Conservation (phyloP, 163 green algal genomes). For the Trebouxiophyceae sp. region DNA sequence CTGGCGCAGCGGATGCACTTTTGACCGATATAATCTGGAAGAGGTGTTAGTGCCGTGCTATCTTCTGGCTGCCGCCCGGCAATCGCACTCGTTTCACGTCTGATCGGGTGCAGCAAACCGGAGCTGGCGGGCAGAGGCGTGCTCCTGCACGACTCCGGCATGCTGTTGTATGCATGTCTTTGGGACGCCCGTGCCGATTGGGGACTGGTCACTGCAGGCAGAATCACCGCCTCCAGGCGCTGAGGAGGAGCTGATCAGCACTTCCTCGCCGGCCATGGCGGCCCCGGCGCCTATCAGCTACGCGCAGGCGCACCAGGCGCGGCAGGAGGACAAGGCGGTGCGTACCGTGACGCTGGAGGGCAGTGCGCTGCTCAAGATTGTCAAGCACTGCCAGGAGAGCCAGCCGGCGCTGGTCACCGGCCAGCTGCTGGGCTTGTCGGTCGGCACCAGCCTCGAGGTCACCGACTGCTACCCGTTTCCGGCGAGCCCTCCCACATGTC, state of each 20-base stretch:
- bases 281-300: slow-evolving; percentile 14
- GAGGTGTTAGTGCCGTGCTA: too few species aligned
- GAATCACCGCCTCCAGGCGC: not conserved
- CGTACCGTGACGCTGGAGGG: slow-evolving; percentile 80
- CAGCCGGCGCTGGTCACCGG: slow-evolving; percentile 73
- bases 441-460: slow-evolving; percentile 91
- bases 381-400: slow-evolving; percentile 88
- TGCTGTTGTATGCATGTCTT: too few species aligned
- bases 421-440: slow-evolving; percentile 95
- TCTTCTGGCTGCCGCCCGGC: too few species aligned
- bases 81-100: too few species aligned
- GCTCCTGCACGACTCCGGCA: too few species aligned
- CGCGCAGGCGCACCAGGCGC: slow-evolving; percentile 1
- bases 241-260: slow-evolving; percentile 1
- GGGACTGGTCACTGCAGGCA: too few species aligned
- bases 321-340: slow-evolving; percentile 47
- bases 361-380: slow-evolving; percentile 89
- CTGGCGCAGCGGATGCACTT: too few species aligned
- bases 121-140: too few species aligned
- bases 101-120: too few species aligned
- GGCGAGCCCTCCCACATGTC: slow-evolving; percentile 40
- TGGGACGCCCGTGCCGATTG: too few species aligned
- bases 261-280: not conserved
- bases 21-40: too few species aligned
- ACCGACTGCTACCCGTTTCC: slow-evolving; percentile 98